A percentile compares a stretch with the other conserved stretches of the same genome.
Evolutionary conservation across 805 yeast species (phyloP).

Genomic region (Tetrapisispora taiwanensis): DNA sequence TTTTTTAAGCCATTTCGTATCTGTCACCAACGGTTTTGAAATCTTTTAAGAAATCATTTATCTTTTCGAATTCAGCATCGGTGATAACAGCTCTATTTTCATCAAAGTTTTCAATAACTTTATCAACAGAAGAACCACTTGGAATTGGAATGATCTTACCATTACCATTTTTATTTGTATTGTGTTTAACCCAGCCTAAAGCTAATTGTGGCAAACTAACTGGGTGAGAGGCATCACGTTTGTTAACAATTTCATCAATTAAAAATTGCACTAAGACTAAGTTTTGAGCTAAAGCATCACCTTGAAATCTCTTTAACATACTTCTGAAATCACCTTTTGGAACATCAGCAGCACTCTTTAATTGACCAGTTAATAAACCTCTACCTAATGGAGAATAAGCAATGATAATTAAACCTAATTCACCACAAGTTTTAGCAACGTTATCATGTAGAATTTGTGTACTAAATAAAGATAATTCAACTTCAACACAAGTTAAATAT

Average conservation of each 20-base stretch:
- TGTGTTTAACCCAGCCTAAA: slow-evolving; percentile 52
- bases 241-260: slow-evolving; percentile 36
- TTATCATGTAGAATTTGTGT: slow-evolving; percentile 56
- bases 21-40: slow-evolving; percentile 48
- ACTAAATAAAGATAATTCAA: slow-evolving; percentile 67
- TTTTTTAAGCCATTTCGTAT: slow-evolving; percentile 26
- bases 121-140: slow-evolving; percentile 50
- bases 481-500: slow-evolving; percentile 61
- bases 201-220: slow-evolving; percentile 58
- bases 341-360: slow-evolving; percentile 38
- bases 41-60: slow-evolving; percentile 37
- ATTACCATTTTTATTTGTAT: slow-evolving; percentile 26
- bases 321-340: slow-evolving; percentile 48
- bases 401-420: slow-evolving; percentile 52
- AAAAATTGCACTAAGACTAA: slow-evolving; percentile 39
- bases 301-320: slow-evolving; percentile 45
- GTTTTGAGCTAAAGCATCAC: slow-evolving; percentile 49
- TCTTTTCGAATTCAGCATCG: slow-evolving; percentile 46
- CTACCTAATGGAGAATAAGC: slow-evolving; percentile 80
- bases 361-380: slow-evolving; percentile 62
- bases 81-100: slow-evolving; percentile 33
- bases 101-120: slow-evolving; percentile 53
- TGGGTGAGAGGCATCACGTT: slow-evolving; percentile 37
- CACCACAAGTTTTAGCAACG: slow-evolving; percentile 46
- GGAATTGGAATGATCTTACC: slow-evolving; percentile 72